Evolutionary conservation across 306 rosid genomes (phyloP).

Genomic region (Medicago truncatula): MtrunA17r5.0-ANR NC_053045.1:1436001-1436500

Average conservation of each 20-base stretch:
- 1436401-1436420: no score
- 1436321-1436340: not conserved
- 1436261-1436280: not conserved
- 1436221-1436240: not conserved
- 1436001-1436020: not conserved
- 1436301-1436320: not conserved
- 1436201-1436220: not conserved
- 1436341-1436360: not conserved
- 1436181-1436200: not conserved
- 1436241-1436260: not conserved
- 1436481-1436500: no score
- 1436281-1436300: not conserved
- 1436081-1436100: slow-evolving; percentile 88
- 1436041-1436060: slow-evolving; percentile 1
- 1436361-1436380: not conserved
- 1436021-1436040: no score
- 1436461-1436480: not conserved
- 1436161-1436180: not conserved
- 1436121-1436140: slow-evolving; percentile 90
- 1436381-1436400: not conserved
- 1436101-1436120: slow-evolving; percentile 95
- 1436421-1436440: not conserved
- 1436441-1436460: not conserved
- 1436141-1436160: slow-evolving; percentile 54
- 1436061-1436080: slow-evolving; percentile 66